A percentile compares a stretch with the other conserved stretches of the same genome.
phyloP scores from a whole-genome alignment of 2,329 filamentous ascomycete genomes.

The Aspergillus brasiliensis region DNA sequence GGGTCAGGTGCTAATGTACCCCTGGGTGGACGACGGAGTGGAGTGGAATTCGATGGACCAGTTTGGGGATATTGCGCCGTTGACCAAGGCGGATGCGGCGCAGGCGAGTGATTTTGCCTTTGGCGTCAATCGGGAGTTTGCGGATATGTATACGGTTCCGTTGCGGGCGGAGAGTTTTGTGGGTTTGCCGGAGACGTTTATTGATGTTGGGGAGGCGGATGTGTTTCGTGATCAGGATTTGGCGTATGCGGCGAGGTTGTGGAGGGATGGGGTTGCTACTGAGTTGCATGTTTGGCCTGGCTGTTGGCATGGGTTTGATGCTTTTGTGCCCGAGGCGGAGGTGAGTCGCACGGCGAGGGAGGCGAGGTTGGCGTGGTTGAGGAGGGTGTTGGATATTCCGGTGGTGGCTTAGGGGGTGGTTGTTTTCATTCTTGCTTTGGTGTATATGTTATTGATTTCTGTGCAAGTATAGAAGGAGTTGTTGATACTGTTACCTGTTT shows the following conservation, averaged over 20 bases:
- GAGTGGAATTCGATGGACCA: not conserved
- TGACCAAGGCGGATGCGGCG: not conserved
- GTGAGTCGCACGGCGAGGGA: not conserved
- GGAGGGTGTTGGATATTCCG: not conserved
- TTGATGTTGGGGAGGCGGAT: constrained; percentile 18
- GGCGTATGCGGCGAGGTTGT: constrained; percentile 11
- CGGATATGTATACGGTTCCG: constrained; percentile 1
- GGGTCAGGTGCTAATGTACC: not conserved
- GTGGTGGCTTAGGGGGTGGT: not conserved
- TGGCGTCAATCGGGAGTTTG: not conserved
- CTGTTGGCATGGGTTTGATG: constrained; percentile 16
- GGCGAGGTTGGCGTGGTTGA: not conserved
- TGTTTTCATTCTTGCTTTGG: not conserved
- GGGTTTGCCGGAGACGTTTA: constrained; percentile 12
- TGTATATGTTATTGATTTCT: too few species aligned
- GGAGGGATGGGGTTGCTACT: constrained; percentile 11
- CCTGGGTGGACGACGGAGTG: constrained; percentile 1
- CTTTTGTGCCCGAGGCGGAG: not conserved
- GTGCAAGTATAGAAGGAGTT: too few species aligned
- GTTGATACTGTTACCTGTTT: too few species aligned
- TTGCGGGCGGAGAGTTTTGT: constrained; percentile 7
- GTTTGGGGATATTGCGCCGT: constrained; percentile 1
- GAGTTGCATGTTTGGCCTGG: constrained; percentile 21
- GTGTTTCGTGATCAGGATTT: constrained; percentile 19
- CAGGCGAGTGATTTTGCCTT: constrained; percentile 6